phyloP scores from a whole-genome alignment of 495 filamentous ascomycete species.

The Zalerion maritima region DNA sequence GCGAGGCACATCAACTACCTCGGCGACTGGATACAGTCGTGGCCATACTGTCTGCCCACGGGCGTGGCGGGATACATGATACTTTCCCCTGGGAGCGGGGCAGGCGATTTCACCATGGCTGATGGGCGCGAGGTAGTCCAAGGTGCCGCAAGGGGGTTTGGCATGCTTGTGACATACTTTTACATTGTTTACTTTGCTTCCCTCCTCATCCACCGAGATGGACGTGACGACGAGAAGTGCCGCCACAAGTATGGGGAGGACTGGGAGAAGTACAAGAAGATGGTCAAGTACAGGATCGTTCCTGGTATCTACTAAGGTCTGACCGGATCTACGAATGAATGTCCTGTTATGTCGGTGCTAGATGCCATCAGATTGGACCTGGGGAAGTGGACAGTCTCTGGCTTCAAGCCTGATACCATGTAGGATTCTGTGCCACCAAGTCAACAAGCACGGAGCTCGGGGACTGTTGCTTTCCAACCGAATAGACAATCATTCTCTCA shows the following conservation, averaged over 20 bases:
- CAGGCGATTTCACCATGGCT: slow-evolving; percentile 38
- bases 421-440: too few species aligned
- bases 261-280: slow-evolving; percentile 77
- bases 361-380: too few species aligned
- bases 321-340: too few species aligned
- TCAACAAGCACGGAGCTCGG: too few species aligned
- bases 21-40: slow-evolving; percentile 92
- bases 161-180: slow-evolving; percentile 85
- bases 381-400: too few species aligned
- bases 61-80: slow-evolving; percentile 68
- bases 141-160: slow-evolving; percentile 62
- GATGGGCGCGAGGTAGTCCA: slow-evolving; percentile 48
- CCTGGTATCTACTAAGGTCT: slow-evolving; percentile 75
- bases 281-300: slow-evolving; percentile 73
- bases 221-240: slow-evolving; percentile 88
- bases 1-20: slow-evolving; percentile 94
- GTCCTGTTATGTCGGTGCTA: too few species aligned
- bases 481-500: too few species aligned
- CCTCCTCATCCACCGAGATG: slow-evolving; percentile 78
- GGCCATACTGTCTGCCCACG: slow-evolving; percentile 84
- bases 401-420: too few species aligned
- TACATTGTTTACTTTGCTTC: slow-evolving; percentile 88
- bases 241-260: slow-evolving; percentile 81
- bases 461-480: too few species aligned
- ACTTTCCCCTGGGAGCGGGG: slow-evolving; percentile 31